Conservation (phyloP, 805 yeast genomes). For the Millerozyma miso region DNA sequence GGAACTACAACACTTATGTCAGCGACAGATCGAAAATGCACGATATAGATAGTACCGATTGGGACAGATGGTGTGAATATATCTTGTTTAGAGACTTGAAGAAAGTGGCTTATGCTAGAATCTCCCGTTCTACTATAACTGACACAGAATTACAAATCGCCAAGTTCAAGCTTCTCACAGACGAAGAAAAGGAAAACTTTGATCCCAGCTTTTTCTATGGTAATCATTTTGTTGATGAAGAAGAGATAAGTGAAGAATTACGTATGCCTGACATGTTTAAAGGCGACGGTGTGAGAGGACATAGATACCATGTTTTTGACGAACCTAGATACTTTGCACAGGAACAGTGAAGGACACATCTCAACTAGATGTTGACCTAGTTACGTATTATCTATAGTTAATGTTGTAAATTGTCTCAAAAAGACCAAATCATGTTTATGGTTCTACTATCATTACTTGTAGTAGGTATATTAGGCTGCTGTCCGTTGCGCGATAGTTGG, state of each 20-base stretch:
- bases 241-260: constrained; percentile 52
- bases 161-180: constrained; percentile 63
- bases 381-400: not conserved
- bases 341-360: constrained; percentile 1
- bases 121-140: constrained; percentile 88
- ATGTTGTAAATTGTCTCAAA: no score
- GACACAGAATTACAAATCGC: constrained; percentile 97
- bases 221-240: constrained; percentile 53
- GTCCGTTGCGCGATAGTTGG: not conserved
- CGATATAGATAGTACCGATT: constrained; percentile 89
- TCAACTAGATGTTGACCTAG: not conserved
- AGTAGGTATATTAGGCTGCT: no score
- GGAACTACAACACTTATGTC: constrained; percentile 90
- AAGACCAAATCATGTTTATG: no score
- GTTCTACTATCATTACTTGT: no score
- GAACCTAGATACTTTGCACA: constrained; percentile 78
- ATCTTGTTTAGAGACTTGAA: constrained; percentile 81
- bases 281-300: constrained; percentile 93
- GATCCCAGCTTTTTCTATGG: constrained; percentile 45
- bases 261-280: constrained; percentile 75
- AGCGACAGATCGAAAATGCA: constrained; percentile 80
- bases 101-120: constrained; percentile 90
- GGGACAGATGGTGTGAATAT: constrained; percentile 99
- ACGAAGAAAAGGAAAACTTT: constrained; percentile 27
- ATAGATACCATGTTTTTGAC: constrained; percentile 89